phyloP scores from a whole-genome alignment of 345 rosid genomes.

The Gossypium sturtianum region DNA sequence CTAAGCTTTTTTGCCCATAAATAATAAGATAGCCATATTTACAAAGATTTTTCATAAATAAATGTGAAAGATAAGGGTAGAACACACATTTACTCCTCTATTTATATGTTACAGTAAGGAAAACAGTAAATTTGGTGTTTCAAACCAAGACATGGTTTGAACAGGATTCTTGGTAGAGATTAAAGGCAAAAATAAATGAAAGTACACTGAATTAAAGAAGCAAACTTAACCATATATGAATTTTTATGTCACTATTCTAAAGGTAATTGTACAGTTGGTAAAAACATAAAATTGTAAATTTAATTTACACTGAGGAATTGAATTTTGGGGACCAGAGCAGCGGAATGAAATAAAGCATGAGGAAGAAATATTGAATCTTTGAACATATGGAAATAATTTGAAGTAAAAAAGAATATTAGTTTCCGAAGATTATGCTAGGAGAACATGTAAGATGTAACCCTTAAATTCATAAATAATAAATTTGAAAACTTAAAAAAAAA shows the following conservation, averaged over 20 bases:
- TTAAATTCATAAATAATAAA: constrained; percentile 8
- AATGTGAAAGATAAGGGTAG: not conserved
- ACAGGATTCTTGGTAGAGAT: not conserved
- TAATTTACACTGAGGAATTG: not conserved
- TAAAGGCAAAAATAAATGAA: not conserved
- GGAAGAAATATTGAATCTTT: constrained; percentile 6
- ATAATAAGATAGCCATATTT: not conserved
- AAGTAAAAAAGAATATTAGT: not conserved
- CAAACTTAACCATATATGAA: not conserved
- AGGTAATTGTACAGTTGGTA: not conserved
- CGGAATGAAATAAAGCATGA: constrained; percentile 23
- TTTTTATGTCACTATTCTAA: not conserved
- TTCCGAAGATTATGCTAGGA: constrained; percentile 19
- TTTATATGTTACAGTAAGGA: not conserved
- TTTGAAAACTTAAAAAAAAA: not conserved
- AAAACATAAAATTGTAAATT: not conserved
- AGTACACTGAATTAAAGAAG: not conserved
- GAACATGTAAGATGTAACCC: constrained; percentile 16
- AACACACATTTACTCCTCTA: not conserved
- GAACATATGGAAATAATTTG: not conserved
- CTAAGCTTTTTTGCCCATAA: not conserved
- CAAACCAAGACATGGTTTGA: not conserved
- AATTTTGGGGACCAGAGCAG: not conserved
- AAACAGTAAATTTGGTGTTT: not conserved
- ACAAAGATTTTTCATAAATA: not conserved